Evolutionary conservation across 345 rosid species (phyloP).

Genomic region (Sisymbrium irio): DNA sequence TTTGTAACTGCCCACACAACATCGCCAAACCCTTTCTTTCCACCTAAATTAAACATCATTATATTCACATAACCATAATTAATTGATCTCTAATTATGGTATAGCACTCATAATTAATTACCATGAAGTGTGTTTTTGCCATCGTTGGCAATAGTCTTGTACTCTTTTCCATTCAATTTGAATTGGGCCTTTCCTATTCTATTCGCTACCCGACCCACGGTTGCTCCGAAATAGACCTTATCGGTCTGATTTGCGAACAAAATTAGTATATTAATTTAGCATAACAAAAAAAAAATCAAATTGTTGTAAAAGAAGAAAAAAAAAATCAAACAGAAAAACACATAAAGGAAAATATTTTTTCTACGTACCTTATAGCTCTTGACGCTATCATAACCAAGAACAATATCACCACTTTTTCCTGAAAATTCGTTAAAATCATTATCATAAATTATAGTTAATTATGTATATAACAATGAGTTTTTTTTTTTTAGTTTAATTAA

Average conservation of each 20-base stretch:
- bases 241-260: constrained; percentile 48
- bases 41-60: constrained; percentile 40
- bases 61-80: background rate
- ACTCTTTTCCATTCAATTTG: constrained; percentile 56
- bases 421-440: constrained; percentile 22
- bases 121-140: constrained; percentile 88
- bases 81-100: background rate
- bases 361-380: constrained; percentile 55
- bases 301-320: background rate
- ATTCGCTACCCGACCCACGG: constrained; percentile 85
- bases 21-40: constrained; percentile 71
- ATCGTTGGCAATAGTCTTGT: constrained; percentile 66
- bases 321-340: background rate
- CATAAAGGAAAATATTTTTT: background rate
- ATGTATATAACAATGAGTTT: background rate
- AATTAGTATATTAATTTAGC: background rate
- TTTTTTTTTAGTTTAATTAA: too few species aligned
- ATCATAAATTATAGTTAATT: background rate
- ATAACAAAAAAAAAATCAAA: background rate
- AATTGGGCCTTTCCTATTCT: constrained; percentile 72
- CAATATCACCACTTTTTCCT: constrained; percentile 73
- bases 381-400: constrained; percentile 71
- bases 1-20: constrained; percentile 64
- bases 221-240: constrained; percentile 58
- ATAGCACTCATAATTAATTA: constrained; percentile 25